Base-by-base conservation (phyloP, 257 asterid species). In the Plectranthus barbatus region DNA sequence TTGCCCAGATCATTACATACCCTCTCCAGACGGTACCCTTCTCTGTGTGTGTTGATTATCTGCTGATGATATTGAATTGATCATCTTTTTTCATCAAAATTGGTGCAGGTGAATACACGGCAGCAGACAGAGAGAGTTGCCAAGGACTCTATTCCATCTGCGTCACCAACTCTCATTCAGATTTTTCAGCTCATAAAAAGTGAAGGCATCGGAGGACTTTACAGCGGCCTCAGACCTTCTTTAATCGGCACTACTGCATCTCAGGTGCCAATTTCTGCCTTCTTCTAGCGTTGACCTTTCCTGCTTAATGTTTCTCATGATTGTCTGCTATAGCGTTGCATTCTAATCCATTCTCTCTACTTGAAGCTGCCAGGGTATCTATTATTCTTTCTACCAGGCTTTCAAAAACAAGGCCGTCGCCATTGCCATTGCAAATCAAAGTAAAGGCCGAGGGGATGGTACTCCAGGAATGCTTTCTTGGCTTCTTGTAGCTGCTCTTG, bases 201-300 rank as follows among this genome's bases (percentile, higher is more conserved):
- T 55, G 97, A 91, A 77, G 97, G 96, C 9, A 63, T 91, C 60
- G 91, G 86, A 58, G 97, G 97, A 49, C 90, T 91, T 51, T 91
- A 91, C 80, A 91, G 96, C 56, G 97, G 97, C 69, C 95, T 91
- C 79, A 85, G 72, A 84, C 97, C 96, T 45, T 91, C 96, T 60
- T 82, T 91, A 46, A 76, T 91, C 6, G 97, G 97, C 24, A 87
- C 97, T 36, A 94, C 97, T 42, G 89, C 95, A 69, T 91, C 97
- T 8, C 95, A 80, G 91, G 97, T 87, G 68, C 21, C 33, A 21
- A 37, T 69, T 52, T 31, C 10, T 49, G 18, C 60, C 11, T 41
- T 12, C 5, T 41, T 41, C n/a, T n/a, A n/a, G 14, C 45, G 0
- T 40, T 11, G 15, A 3, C 46, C 13, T 52, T 64, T 42, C 39